These are phyloP conservation scores for Solanum tarapatanum DNA, from an alignment of 257 asterid species.

Conservation along the genomic window DNA sequence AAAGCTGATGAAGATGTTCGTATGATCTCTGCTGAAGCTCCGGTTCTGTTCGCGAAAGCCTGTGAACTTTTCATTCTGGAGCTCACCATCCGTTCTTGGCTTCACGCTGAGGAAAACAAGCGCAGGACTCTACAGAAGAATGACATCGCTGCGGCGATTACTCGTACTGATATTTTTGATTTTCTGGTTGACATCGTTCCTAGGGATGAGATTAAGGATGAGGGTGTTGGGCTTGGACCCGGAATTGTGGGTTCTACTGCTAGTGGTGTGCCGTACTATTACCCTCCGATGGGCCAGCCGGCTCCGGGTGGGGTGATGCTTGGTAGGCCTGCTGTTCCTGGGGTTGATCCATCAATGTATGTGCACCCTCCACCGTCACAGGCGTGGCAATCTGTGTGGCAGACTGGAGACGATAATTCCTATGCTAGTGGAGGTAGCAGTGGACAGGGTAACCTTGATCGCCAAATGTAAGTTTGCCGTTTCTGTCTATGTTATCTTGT, in stretches of 20 bases:
- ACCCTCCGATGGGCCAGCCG: conserved; percentile 71
- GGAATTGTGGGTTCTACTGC: conserved; percentile 24
- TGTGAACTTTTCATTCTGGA: conserved; percentile 89
- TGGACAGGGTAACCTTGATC: conserved; percentile 60
- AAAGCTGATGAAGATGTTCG: conserved; percentile 94
- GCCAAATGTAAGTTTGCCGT: conserved; percentile 37
- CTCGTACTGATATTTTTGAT: conserved; percentile 84
- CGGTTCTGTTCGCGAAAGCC: conserved; percentile 81
- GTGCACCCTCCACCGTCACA: conserved; percentile 68
- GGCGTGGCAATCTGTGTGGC: conserved; percentile 91
- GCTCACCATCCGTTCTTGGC: conserved; percentile 89
- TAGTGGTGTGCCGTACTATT: conserved; percentile 69
- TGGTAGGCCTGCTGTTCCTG: conserved; percentile 62
- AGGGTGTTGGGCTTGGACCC: conserved; percentile 25
- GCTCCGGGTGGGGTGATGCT: conserved; percentile 41
- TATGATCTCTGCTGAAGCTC: conserved; percentile 92
- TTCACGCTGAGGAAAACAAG: conserved; percentile 94
- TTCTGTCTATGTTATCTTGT: background rate
- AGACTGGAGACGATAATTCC: conserved; percentile 48
- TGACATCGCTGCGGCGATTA: conserved; percentile 86
- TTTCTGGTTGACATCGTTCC: conserved; percentile 93
- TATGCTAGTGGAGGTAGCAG: conserved; percentile 45
- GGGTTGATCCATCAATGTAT: conserved; percentile 55
- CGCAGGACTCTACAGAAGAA: conserved; percentile 90
- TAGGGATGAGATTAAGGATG: conserved; percentile 78